Base-by-base conservation (phyloP, 2,329 filamentous ascomycete genomes). In the Monilinia laxa region DNA sequence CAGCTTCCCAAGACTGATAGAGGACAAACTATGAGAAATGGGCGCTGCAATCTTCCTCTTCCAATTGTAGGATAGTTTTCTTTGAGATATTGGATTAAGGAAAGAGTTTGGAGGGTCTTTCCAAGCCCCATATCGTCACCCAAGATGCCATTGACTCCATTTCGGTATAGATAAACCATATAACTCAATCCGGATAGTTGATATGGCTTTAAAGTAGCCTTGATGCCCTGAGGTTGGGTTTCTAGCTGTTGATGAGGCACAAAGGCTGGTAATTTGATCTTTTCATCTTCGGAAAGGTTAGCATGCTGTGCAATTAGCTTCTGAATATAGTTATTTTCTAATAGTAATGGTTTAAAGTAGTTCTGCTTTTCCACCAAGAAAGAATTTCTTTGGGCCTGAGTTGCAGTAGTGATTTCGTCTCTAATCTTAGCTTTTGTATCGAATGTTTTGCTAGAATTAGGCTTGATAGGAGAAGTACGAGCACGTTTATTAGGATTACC, bases 91-190 rank as follows among this genome's bases (percentile, higher is more conserved):
- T 83, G 81, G 38, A 84, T 81, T 3, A 85, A 75, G 0, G 82
- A 79, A 23, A 83, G 72, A 0, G 81, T 82, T 69, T 83, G 81
- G 11, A 83, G 72, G 0, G 81, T 83, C 73, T 83, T 83, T 35
- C 81, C 81, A 5, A 83, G 75, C 25, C 81, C 81, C 81, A 83
- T 83, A 65, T 83, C 81, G 63, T 83, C 81, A 23, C 81, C 81
- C 3, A 83, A 83, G 49, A 83, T 81, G 7, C 78, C 77, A 23
- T 38, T 55, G 7, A 63, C 25, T 23, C 67, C 73, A 67, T 82
- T 82, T 2, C 77, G 73, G 68, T 81, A 77, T 65, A 82, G 77
- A 69, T 82, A 79, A 0, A 82, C 71, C 10, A 84, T 77, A 70
- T 83, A 84, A 0, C 80, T 82, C 0, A 84, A 74, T 0, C 82